Conservation (phyloP, 1,139 yeast genomes). For the Hansenula sp. region DNA sequence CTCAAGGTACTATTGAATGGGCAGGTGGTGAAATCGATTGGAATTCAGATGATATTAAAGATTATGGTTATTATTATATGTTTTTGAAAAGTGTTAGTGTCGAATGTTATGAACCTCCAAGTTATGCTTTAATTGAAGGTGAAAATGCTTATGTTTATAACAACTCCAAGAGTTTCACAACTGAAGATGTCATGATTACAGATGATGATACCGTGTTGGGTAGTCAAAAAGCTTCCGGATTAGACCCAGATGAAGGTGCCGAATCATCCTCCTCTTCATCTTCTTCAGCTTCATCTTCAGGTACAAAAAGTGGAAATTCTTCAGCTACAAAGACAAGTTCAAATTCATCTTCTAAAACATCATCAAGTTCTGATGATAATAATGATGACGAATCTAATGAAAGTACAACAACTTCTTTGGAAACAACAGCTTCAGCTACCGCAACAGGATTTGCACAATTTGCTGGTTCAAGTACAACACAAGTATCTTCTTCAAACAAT, state of each 20-base stretch:
- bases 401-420: no score
- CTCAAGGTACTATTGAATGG: conserved; percentile 83
- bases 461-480: background rate
- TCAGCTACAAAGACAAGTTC: background rate
- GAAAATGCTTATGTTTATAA: conserved; percentile 56
- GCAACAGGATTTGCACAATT: background rate
- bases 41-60: conserved; percentile 66
- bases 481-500: background rate
- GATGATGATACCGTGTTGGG: conserved; percentile 58
- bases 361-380: background rate
- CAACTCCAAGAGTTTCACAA: conserved; percentile 39
- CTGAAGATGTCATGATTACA: conserved; percentile 49
- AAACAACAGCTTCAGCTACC: background rate
- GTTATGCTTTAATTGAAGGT: conserved; percentile 40
- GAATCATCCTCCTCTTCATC: conserved; percentile 6
- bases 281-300: background rate
- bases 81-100: conserved; percentile 55
- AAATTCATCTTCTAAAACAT: background rate
- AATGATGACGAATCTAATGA: background rate
- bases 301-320: background rate
- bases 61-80: conserved; percentile 77
- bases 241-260: conserved; percentile 14
- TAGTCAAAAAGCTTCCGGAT: conserved; percentile 49
- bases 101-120: conserved; percentile 68
- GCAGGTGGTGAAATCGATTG: conserved; percentile 90